phyloP scores from a whole-genome alignment of 2,329 filamentous ascomycete species.

The Uncinocarpus reesii region DNA sequence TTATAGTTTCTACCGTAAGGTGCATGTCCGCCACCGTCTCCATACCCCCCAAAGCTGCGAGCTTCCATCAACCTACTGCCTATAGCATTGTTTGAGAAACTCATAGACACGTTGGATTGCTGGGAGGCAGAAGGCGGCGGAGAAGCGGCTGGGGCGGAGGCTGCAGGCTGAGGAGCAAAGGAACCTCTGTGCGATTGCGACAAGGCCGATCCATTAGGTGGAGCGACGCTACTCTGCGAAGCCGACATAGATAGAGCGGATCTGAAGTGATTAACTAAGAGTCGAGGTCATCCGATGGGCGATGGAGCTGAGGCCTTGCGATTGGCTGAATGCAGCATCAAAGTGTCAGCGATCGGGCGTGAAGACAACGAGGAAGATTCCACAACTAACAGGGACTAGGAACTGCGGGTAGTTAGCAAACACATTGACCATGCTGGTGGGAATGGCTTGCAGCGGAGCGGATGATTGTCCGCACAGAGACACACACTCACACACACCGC shows the following conservation, averaged over 20 bases:
- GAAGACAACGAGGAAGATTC: background rate
- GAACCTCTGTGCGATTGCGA: conserved; percentile 34
- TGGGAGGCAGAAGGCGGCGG: conserved; percentile 36
- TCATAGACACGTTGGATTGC: conserved; percentile 34
- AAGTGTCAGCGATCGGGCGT: background rate
- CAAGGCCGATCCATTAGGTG: conserved; percentile 30
- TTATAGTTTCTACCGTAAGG: conserved; percentile 32
- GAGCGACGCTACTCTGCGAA: conserved; percentile 31
- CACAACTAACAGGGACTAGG: background rate
- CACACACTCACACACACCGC: conserved; percentile 4
- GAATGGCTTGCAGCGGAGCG: background rate
- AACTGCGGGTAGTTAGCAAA: background rate
- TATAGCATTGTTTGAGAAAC: conserved; percentile 29
- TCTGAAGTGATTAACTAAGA: background rate
- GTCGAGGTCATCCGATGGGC: background rate
- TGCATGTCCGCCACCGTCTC: conserved; percentile 32
- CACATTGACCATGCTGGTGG: background rate
- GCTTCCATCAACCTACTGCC: conserved; percentile 25
- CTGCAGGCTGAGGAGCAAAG: conserved; percentile 37
- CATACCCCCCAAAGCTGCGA: conserved; percentile 31
- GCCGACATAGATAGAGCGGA: conserved; percentile 27
- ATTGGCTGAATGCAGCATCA: conserved; percentile 9
- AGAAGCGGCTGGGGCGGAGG: conserved; percentile 30
- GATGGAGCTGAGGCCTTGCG: conserved; percentile 1
- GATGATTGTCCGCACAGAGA: background rate